phyloP scores from a whole-genome alignment of 257 asterid genomes.

The Rhazya stricta region DNA sequence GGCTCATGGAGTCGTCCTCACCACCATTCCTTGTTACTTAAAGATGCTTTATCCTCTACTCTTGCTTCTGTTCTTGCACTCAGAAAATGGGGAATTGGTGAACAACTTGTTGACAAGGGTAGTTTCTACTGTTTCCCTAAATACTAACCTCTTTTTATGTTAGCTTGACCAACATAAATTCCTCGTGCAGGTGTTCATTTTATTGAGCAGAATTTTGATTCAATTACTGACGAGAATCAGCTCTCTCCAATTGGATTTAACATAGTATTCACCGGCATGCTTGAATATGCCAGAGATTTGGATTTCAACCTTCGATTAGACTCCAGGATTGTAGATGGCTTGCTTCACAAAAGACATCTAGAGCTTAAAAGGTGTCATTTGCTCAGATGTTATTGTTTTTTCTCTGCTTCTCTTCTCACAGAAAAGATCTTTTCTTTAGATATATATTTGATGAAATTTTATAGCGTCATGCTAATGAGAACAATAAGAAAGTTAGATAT shows the following conservation, averaged over 20 bases:
- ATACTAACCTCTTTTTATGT: neutral
- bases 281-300: conserved; percentile 57
- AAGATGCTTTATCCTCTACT: conserved; percentile 74
- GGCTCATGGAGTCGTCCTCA: conserved; percentile 94
- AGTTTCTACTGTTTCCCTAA: conserved; percentile 7
- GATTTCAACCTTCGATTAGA: conserved; percentile 56
- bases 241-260: conserved; percentile 73
- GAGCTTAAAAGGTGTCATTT: conserved; percentile 63
- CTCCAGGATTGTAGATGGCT: conserved; percentile 25
- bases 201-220: conserved; percentile 54
- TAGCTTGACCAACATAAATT: conserved; percentile 11
- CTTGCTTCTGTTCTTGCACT: conserved; percentile 88
- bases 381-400: neutral
- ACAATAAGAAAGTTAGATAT: neutral
- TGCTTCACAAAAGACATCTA: conserved; percentile 51
- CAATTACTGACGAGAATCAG: conserved; percentile 41
- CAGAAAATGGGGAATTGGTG: conserved; percentile 72
- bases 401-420: neutral
- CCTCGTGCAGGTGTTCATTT: conserved; percentile 49
- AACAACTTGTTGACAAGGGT: conserved; percentile 60
- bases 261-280: conserved; percentile 74
- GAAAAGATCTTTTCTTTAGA: neutral
- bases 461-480: neutral
- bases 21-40: conserved; percentile 47
- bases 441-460: neutral